Percentiles rank a stretch among this genome's conserved stretches.
These are phyloP conservation scores for Aureobasidium sp. DNA, from an alignment of 2,329 filamentous ascomycete species.

Conservation along the genomic window DNA sequence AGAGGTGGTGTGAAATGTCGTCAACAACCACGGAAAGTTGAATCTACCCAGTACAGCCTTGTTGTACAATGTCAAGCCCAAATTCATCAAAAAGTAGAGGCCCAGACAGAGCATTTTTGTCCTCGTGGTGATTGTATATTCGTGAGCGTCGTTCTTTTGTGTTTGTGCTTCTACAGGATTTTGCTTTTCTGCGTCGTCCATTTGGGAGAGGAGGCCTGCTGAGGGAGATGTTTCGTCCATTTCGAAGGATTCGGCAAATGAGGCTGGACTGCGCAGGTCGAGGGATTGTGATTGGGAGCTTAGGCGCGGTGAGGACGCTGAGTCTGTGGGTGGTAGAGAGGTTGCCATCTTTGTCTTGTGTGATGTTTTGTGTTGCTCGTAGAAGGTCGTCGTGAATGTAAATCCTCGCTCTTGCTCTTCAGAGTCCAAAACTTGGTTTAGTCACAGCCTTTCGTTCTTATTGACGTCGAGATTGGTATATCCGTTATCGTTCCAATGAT, in stretches of 20 bases:
- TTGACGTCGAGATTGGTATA: not conserved
- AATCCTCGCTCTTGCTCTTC: not conserved
- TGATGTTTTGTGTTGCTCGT: not conserved
- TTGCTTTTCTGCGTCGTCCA: not conserved
- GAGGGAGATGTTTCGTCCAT: not conserved
- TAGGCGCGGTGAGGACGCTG: not conserved
- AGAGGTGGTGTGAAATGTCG: constrained; percentile 50
- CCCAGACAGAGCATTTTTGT: constrained; percentile 11
- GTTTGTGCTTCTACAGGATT: not conserved
- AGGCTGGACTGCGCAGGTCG: not conserved
- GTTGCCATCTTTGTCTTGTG: not conserved
- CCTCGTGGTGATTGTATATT: constrained; percentile 12
- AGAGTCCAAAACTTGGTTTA: too few species aligned
- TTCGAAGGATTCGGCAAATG: constrained; percentile 1
- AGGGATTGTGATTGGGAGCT: not conserved
- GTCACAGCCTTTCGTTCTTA: not conserved
- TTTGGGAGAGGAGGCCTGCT: constrained; percentile 1
- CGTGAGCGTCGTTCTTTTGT: not conserved
- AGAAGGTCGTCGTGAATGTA: too few species aligned
- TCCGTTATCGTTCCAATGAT: not conserved
- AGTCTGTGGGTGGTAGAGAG: not conserved
- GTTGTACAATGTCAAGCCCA: constrained; percentile 50
- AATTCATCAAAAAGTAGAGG: constrained; percentile 43
- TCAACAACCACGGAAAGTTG: constrained; percentile 54
- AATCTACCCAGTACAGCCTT: constrained; percentile 45